Percentiles rank a stretch among this genome's conserved stretches.
Evolutionary conservation across 768 basidiomycete genomes (phyloP).

Genomic region (Russula compacta): DNA sequence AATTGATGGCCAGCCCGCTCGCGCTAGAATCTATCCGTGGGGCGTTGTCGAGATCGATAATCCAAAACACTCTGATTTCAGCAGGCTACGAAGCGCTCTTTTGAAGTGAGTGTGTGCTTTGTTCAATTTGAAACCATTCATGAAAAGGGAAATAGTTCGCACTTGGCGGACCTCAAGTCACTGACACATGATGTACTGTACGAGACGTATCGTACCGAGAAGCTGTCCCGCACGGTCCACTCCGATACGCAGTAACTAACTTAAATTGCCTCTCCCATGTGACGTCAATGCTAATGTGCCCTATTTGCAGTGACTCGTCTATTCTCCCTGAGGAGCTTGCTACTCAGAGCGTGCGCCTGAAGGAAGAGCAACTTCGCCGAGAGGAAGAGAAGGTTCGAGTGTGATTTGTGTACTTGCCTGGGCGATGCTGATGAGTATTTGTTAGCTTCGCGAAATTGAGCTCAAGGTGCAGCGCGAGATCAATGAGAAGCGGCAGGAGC

Average conservation of each 20-base stretch:
- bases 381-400: constrained; percentile 85
- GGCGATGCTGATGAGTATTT: background rate
- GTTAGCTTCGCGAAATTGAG: constrained; percentile 90
- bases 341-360: constrained; percentile 92
- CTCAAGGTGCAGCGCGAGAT: constrained; percentile 97
- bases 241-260: constrained; percentile 58
- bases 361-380: constrained; percentile 94
- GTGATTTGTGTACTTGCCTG: constrained; percentile 1
- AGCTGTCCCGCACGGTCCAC: constrained; percentile 84
- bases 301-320: constrained; percentile 58
- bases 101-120: constrained; percentile 52
- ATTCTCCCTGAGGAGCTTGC: constrained; percentile 96
- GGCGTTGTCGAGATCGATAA: constrained; percentile 98
- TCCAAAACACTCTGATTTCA: constrained; percentile 99
- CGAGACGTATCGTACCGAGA: constrained; percentile 97
- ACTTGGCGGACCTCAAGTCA: constrained; percentile 89
- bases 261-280: background rate
- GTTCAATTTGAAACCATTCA: background rate
- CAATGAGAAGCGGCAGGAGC: constrained; percentile 93
- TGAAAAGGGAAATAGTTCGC: constrained; percentile 51
- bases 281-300: constrained; percentile 19
- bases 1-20: constrained; percentile 81
- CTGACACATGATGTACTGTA: constrained; percentile 91
- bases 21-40: constrained; percentile 97
- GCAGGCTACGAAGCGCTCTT: constrained; percentile 81